Evolutionary conservation across 2,329 filamentous ascomycete genomes (phyloP).

Genomic region (Pleomassaria siparia): DNA sequence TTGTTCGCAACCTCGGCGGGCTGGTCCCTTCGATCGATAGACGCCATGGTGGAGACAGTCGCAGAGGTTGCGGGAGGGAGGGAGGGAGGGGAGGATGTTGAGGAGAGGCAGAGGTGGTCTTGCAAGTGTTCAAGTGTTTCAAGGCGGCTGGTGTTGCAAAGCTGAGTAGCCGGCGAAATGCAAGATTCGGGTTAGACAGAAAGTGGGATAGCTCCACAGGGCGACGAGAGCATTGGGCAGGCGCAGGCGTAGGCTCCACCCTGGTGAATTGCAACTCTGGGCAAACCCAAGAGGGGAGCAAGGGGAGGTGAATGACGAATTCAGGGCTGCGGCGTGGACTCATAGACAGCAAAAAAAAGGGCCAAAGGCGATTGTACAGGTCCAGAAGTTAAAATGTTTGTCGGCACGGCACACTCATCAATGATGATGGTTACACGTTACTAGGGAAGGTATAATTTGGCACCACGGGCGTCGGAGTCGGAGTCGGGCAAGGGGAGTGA

Average conservation of each 20-base stretch:
- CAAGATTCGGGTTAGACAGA: slow-evolving; percentile 15
- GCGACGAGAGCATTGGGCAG: slow-evolving; percentile 21
- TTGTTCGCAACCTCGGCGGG: slow-evolving; percentile 45
- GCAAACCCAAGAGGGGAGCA: too few relatives aligned
- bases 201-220: slow-evolving; percentile 27
- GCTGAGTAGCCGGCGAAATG: slow-evolving; percentile 33
- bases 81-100: too few relatives aligned
- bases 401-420: too few relatives aligned
- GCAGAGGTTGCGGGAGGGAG: slow-evolving; percentile 12
- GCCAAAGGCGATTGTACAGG: too few relatives aligned
- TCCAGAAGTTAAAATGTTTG: too few relatives aligned
- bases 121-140: slow-evolving; percentile 29
- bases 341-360: too few relatives aligned
- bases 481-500: too few relatives aligned
- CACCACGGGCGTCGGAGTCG: too few relatives aligned
- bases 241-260: not conserved
- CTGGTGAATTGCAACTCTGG: not conserved
- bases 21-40: slow-evolving; percentile 34
- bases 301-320: not conserved
- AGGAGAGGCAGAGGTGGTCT: slow-evolving; percentile 24
- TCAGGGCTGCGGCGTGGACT: not conserved
- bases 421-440: too few relatives aligned
- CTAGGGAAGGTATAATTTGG: too few relatives aligned
- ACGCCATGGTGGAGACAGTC: slow-evolving; percentile 33
- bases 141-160: slow-evolving; percentile 25